These are phyloP conservation scores for Triticum monococcum DNA, from an alignment of 176 grass and related monocot genomes.

Conservation along the genomic window DNA sequence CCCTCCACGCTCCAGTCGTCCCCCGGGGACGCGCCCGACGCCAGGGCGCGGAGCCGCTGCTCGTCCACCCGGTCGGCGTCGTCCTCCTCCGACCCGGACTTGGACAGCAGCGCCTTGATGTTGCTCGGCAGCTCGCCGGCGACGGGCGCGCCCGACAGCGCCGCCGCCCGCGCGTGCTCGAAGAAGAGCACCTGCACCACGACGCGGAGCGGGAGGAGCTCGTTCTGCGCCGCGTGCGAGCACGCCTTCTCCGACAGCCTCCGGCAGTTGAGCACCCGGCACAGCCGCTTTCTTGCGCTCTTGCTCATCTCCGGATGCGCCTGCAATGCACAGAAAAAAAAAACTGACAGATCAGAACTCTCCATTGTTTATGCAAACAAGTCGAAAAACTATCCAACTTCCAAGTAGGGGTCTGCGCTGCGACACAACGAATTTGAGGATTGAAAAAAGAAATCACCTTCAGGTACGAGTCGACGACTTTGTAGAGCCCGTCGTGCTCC, in stretches of 20 bases:
- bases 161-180: slow-evolving; percentile 78
- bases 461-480: slow-evolving; percentile 86
- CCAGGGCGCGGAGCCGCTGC: slow-evolving; percentile 43
- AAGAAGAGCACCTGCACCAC: slow-evolving; percentile 98
- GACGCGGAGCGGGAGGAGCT: slow-evolving; percentile 78
- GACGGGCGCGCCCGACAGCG: slow-evolving; percentile 24
- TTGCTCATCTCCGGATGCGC: slow-evolving; percentile 81
- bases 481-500: slow-evolving; percentile 89
- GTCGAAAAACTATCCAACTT: background rate
- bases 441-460: slow-evolving; percentile 40
- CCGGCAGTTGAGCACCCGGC: slow-evolving; percentile 82
- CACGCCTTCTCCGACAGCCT: slow-evolving; percentile 87
- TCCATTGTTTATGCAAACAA: background rate
- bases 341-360: no score
- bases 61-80: slow-evolving; percentile 47
- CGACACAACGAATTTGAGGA: background rate
- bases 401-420: background rate
- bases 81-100: slow-evolving; percentile 49
- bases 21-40: slow-evolving; percentile 33
- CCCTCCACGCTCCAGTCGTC: slow-evolving; percentile 71
- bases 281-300: slow-evolving; percentile 63
- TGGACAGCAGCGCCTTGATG: slow-evolving; percentile 73
- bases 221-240: slow-evolving; percentile 91
- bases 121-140: slow-evolving; percentile 54
- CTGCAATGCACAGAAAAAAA: slow-evolving; percentile 20